Base-by-base conservation (phyloP, 208 protist genomes). In the Zelonia costaricensis region DNA sequence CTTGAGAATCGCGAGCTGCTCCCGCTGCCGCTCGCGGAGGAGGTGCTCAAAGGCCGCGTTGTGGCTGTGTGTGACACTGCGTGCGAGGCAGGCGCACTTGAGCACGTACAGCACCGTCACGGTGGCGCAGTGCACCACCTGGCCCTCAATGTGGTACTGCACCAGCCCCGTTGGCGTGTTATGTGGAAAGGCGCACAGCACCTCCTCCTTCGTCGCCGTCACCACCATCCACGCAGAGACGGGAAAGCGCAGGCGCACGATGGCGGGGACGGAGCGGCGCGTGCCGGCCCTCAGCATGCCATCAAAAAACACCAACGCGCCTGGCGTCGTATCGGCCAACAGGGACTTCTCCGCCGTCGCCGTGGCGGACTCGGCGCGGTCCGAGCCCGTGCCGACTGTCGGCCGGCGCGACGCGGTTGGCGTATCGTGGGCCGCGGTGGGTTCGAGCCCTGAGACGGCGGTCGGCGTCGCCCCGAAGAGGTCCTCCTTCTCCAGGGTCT, bases 121-220 rank as follows among this genome's bases (percentile, higher is more conserved):
- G 9, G 62, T 25, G 33, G 62, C 70, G 28, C 40, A 64, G 38
- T 64, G 69, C 56, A 94, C 76, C 44, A 96, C 80, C 63, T 96
- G 87, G 8, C 85, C 82, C 58, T 93, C 87, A 3, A 96, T 57
- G 64, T 82, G 74, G 70, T 96, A 93, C 31, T 76, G 80, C 56
- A 96, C 80, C n/a, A 82, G 90, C 9, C 66, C 69, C 30, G 66
- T 78, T 13, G 87, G 84, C 2, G 72, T 54, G 23, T 46, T 67
- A 3, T 61, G 45, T 9, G 76, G 62, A 64, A 93, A 96, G 33
- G 77, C 83, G 56, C 91, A 96, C 20, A 93, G 77, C 42, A 93
- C 68, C 63, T 80, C 60, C 10, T 72, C 58, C 0, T 67, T 76
- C 7, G 84, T 80, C 13, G 55, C 46, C 4, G 62, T 62, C 25